Conservation (phyloP, 176 grass and related monocot species). For the Echinochloa phyllopogon region DNA sequence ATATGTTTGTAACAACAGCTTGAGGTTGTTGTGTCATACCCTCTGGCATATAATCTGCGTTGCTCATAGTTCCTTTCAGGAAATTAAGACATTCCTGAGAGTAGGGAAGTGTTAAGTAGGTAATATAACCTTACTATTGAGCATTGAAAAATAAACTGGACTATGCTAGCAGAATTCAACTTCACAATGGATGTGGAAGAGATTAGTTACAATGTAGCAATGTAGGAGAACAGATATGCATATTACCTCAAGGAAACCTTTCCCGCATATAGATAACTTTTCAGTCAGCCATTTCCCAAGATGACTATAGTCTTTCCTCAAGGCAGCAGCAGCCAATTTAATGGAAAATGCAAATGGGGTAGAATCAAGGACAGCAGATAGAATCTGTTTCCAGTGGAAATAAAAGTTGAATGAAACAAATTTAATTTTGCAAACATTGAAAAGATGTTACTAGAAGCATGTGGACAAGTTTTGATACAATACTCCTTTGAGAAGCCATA, state of each 20-base stretch:
- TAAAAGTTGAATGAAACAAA: constrained; percentile 30
- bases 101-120: constrained; percentile 15
- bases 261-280: constrained; percentile 61
- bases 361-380: constrained; percentile 60
- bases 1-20: constrained; percentile 46
- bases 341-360: constrained; percentile 70
- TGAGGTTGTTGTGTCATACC: constrained; percentile 42
- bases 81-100: constrained; percentile 71
- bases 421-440: constrained; percentile 20
- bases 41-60: constrained; percentile 47
- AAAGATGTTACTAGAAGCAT: neutral
- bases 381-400: constrained; percentile 63
- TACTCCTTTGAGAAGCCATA: no score
- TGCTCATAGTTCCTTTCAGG: constrained; percentile 58
- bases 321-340: constrained; percentile 61
- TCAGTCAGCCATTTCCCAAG: constrained; percentile 89
- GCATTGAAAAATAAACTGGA: constrained; percentile 23
- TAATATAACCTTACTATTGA: constrained; percentile 17
- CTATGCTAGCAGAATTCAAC: constrained; percentile 28
- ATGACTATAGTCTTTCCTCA: constrained; percentile 66
- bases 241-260: constrained; percentile 79
- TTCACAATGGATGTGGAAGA: constrained; percentile 7
- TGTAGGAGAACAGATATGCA: constrained; percentile 21
- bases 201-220: constrained; percentile 10
- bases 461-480: constrained; percentile 1